Evolutionary conservation across 2,329 filamentous ascomycete species (phyloP).

Genomic region (Colletotrichum theobromicola): DNA sequence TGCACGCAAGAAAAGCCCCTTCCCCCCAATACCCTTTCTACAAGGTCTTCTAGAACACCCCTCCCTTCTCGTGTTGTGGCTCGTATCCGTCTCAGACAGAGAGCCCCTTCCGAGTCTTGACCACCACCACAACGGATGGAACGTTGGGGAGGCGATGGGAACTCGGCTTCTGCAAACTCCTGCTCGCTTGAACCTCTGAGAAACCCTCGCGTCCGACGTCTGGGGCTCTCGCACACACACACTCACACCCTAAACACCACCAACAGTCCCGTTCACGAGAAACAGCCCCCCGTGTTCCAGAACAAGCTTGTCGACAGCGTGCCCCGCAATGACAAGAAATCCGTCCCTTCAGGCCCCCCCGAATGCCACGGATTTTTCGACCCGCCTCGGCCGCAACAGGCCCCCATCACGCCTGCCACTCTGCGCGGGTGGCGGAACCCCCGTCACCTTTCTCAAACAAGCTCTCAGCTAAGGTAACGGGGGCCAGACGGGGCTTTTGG

Average conservation of each 20-base stretch:
- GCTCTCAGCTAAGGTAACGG: not conserved
- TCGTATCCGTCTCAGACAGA: slow-evolving; percentile 5
- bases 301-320: not conserved
- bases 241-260: not conserved
- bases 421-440: not conserved
- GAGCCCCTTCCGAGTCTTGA: not conserved
- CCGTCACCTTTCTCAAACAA: not conserved
- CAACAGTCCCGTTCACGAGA: not conserved
- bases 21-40: slow-evolving; percentile 1
- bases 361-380: not conserved
- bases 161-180: not conserved
- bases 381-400: slow-evolving; percentile 7
- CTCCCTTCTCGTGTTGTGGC: not conserved
- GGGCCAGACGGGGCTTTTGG: not conserved
- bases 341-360: not conserved
- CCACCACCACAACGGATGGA: not conserved
- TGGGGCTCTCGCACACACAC: not conserved
- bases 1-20: slow-evolving; percentile 5
- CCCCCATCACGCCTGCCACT: not conserved
- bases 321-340: not conserved
- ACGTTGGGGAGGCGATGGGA: not conserved
- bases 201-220: not conserved
- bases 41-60: slow-evolving; percentile 4
- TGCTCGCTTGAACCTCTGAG: not conserved
- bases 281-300: slow-evolving; percentile 11